Evolutionary conservation across 2,329 filamentous ascomycete genomes (phyloP).

Genomic region (Falciphora oryzae): DNA sequence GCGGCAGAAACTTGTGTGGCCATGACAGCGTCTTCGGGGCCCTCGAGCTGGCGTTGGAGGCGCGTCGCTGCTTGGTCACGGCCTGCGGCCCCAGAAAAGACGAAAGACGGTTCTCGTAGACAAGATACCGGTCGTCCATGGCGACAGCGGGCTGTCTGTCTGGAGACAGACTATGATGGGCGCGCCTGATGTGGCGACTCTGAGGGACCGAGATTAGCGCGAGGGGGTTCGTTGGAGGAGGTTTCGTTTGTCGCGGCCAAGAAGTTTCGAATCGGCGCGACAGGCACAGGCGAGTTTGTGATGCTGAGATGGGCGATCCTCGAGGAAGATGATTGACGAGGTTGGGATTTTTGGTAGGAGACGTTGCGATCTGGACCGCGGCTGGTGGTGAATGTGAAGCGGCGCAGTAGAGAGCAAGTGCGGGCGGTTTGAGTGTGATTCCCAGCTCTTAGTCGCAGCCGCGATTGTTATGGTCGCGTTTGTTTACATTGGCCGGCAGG

Average conservation of each 20-base stretch:
- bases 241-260: no score
- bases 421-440: background rate
- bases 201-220: background rate
- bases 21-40: constrained; percentile 58
- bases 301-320: background rate
- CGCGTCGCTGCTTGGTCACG: constrained; percentile 57
- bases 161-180: background rate
- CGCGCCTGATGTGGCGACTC: background rate
- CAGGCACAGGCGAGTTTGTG: background rate
- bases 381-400: background rate
- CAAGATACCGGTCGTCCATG: constrained; percentile 46
- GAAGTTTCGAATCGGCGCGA: background rate
- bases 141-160: constrained; percentile 24
- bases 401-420: background rate
- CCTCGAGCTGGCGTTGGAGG: constrained; percentile 56
- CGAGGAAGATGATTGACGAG: background rate
- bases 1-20: constrained; percentile 68
- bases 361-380: background rate
- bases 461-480: constrained; percentile 2
- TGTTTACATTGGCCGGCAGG: constrained; percentile 5
- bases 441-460: background rate
- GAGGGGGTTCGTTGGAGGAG: background rate
- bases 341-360: background rate
- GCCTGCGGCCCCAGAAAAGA: constrained; percentile 68
- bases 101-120: constrained; percentile 69